phyloP scores from a whole-genome alignment of 352 stramenopile species.

The Pythium apleroticum region DNA sequence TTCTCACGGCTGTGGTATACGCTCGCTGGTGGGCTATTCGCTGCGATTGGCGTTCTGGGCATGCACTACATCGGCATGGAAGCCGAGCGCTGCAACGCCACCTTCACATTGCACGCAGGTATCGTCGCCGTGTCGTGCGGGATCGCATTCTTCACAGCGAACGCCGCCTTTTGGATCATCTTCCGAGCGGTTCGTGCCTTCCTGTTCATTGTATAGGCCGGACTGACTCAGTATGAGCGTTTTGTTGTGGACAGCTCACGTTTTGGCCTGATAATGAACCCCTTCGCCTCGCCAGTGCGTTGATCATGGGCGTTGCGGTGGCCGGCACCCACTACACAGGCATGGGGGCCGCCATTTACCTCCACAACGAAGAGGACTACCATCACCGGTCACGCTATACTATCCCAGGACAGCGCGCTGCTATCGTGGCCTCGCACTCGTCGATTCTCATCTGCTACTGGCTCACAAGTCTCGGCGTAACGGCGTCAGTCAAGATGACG shows the following conservation, averaged over 20 bases:
- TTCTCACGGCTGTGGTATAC: conserved; percentile 47
- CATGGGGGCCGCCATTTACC: conserved; percentile 54
- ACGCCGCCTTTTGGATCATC: conserved; percentile 68
- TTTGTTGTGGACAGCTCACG: conserved; percentile 33
- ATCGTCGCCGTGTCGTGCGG: conserved; percentile 49
- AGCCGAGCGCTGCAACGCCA: conserved; percentile 51
- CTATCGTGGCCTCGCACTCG: conserved; percentile 43
- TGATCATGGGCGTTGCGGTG: conserved; percentile 70
- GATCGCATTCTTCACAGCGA: conserved; percentile 61
- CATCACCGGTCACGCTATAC: conserved; percentile 23
- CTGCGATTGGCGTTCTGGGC: conserved; percentile 56
- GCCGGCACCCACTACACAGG: conserved; percentile 69
- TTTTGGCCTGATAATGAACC: conserved; percentile 57
- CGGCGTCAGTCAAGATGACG: conserved; percentile 5
- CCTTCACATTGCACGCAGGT: conserved; percentile 36
- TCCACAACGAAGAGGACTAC: conserved; percentile 34
- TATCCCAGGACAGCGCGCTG: conserved; percentile 35
- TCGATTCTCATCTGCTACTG: conserved; percentile 61
- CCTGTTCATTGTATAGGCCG: too few species aligned
- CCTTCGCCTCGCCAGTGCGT: conserved; percentile 49
- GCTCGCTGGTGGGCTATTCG: conserved; percentile 44
- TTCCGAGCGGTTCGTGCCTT: conserved; percentile 57
- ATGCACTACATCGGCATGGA: conserved; percentile 79
- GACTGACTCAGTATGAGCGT: background rate
- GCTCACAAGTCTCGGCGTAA: conserved; percentile 29